phyloP scores from a whole-genome alignment of 2,329 filamentous ascomycete genomes.

The Aspergillus tubingensis region DNA sequence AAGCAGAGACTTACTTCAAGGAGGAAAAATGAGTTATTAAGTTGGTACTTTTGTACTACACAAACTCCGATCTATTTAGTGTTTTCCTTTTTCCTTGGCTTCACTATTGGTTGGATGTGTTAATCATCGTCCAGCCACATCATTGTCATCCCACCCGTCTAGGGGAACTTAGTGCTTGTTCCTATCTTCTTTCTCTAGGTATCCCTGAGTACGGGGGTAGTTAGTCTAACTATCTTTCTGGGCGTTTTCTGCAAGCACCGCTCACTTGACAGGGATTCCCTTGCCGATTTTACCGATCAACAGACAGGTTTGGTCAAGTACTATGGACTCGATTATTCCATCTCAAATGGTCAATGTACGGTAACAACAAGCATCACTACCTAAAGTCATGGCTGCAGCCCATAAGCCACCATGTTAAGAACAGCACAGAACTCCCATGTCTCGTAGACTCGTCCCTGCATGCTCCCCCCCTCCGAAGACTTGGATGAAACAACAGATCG shows the following conservation, averaged over 20 bases:
- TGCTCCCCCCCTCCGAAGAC: neutral
- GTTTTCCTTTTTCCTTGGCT: constrained; percentile 9
- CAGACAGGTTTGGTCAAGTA: neutral
- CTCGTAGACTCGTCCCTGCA: constrained; percentile 22
- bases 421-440: constrained; percentile 30
- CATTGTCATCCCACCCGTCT: neutral
- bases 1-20: neutral
- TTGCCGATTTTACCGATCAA: neutral
- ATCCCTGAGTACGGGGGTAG: neutral
- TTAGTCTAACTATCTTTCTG: neutral
- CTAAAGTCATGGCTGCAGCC: constrained; percentile 18
- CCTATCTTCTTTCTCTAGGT: neutral
- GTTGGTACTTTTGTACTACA: too few relatives aligned
- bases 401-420: constrained; percentile 20
- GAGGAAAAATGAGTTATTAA: too few relatives aligned
- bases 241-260: neutral
- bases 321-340: constrained; percentile 3
- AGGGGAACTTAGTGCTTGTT: neutral
- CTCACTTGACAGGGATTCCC: neutral
- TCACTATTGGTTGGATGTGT: constrained; percentile 1
- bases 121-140: constrained; percentile 4
- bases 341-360: constrained; percentile 16
- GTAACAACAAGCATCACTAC: constrained; percentile 1
- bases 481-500: constrained; percentile 4
- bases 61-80: neutral